Conservation (phyloP, 1,284 basidiomycete genomes). For the Ceratobasidium theobromae region DNA sequence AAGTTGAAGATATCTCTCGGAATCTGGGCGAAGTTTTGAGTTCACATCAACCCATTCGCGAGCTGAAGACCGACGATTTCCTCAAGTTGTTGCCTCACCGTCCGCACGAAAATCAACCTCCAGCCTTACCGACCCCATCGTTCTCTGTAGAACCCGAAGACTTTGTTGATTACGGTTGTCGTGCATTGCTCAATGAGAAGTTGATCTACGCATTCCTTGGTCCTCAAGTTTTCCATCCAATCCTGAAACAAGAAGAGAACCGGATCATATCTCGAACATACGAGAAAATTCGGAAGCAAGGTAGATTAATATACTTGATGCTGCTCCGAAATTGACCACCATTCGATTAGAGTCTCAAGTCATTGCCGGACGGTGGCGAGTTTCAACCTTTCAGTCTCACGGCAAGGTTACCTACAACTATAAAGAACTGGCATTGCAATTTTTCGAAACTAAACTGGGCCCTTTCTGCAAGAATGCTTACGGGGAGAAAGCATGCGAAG, state of each 20-base stretch:
- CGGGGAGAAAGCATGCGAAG: background rate
- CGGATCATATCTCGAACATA: background rate
- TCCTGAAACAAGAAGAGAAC: background rate
- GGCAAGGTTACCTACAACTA: background rate
- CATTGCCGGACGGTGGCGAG: slow-evolving; percentile 22
- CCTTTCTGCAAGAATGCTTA: background rate
- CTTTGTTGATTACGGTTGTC: slow-evolving; percentile 14
- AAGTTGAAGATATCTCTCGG: slow-evolving; percentile 13
- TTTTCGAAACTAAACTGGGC: background rate
- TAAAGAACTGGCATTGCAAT: background rate
- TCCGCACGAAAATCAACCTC: background rate
- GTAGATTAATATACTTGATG: background rate
- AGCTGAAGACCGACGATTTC: background rate
- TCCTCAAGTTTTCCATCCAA: background rate
- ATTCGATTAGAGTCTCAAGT: background rate
- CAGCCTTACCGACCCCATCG: background rate
- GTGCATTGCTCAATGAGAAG: background rate
- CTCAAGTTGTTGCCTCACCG: background rate
- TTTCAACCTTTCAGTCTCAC: slow-evolving; percentile 2
- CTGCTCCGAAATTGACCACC: background rate
- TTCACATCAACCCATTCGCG: background rate
- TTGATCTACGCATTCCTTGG: background rate
- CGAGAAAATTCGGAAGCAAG: background rate
- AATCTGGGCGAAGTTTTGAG: background rate
- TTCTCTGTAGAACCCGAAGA: background rate